Base-by-base conservation (phyloP, 2,329 filamentous ascomycete species). In the Pseudogymnoascus verrucosus region DNA sequence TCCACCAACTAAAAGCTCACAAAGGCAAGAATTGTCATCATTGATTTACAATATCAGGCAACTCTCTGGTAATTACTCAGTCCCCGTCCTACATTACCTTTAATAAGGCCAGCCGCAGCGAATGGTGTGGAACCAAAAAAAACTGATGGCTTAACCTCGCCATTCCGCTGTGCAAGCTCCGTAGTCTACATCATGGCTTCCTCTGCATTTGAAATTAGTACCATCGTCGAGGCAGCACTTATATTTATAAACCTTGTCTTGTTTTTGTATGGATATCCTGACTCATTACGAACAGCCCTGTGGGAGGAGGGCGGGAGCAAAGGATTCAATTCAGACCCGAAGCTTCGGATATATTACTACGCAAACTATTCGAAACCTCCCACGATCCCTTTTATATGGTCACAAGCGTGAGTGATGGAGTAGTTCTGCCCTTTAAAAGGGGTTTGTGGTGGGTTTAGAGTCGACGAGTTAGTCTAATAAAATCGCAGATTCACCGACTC, bases 261-360 rank as follows among this genome's bases (percentile, higher is more conserved):
- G 23, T 51, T 51, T 51, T 51, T 14, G 3, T 66, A 42, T n/a
- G 65, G 59, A 26, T 63, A 62, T 14, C 60, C 61, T 14, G 61
- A 61, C 23, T 16, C 57, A n/a, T 23, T 47, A 23, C 37, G 65
- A 31, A 51, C 31, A 8, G 59, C 57, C 11, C 39, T 67, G 1
- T 65, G 62, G 64, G 59, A 63, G 31, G 65, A 65, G 60, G 62
- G 64, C 0, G 65, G 63, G 5, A 60, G 47, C 4, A 26, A 63
- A 26, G n/a, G 28, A 3, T 64, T 67, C 59, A 67, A 66, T 40
- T 66, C 64, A 11, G 60, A 67, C 44, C 65, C 64, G 1, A 62
- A 19, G 14, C 16, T 19, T 57, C 26, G 61, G 36, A 66, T 62
- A 21, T 66, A 66, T 39, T 64, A 63, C 61, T 64, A 67, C 28